Evolutionary conservation across 768 basidiomycete genomes (phyloP), one percentile per base, ranked within the genome.

Genomic region (Tricholoma matsutake): DNA sequence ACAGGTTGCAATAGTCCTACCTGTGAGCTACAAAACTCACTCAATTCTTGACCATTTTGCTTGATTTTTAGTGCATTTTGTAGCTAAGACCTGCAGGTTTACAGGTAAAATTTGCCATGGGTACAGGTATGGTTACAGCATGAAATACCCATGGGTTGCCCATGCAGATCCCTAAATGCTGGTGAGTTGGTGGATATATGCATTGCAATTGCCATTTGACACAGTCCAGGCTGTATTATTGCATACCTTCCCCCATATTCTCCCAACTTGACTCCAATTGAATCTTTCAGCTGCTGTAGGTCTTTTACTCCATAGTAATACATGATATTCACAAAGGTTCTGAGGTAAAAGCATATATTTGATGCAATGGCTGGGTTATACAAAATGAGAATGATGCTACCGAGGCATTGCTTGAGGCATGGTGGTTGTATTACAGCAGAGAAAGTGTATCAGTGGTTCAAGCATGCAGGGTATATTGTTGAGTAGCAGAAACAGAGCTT

Each of bases 261-360:
- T 1, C 76, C 70, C 1, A 72, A 76, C 52, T 64, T 76, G 37
- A 76, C 73, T 49, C 74, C 73, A 1, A 76, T 76, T 59, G 74
- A 75, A 57, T 67, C 64, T 3, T 76, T 75, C 52, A 67, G 63
- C 49, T 35, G 57, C 34, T 58, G 62, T 59, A 65, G 54, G 56
- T 45, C 43, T 22, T 49, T 20, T 54, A 9, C 9, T 7, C 47
- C 25, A 56, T 58, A 4, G 3, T 10, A n/a, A 41, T 41, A 60
- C 29, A 45, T 67, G 5, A 31, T 53, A 53, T 10, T n/a, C 14
- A n/a, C n/a, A n/a, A n/a, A 16, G 6, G 3, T 41, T 41, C 13
- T 10, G n/a, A n/a, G 31, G 52, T 53, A 34, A 53, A 53, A 31
- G 52, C 52, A 31, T 53, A 16, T 34, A 31, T 31, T 31, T 55